Evolutionary conservation across 805 yeast species (phyloP).

Genomic region (Wickerhamiella slavikovae): DNA sequence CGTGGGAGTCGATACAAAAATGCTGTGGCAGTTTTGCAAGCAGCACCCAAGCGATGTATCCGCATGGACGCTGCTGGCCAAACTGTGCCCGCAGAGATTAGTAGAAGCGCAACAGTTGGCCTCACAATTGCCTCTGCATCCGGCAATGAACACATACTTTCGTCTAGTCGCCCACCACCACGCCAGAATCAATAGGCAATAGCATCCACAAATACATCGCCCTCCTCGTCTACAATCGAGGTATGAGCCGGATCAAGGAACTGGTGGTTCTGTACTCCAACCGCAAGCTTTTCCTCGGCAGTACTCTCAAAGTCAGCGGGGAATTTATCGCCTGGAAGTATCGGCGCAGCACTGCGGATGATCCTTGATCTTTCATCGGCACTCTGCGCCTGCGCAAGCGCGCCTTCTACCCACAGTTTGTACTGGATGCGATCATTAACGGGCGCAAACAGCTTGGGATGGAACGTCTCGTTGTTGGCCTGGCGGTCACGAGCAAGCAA

Average conservation of each 20-base stretch:
- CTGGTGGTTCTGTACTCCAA: neutral
- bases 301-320: conserved; percentile 36
- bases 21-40: conserved; percentile 7
- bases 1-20: conserved; percentile 6
- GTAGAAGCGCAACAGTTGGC: conserved; percentile 3
- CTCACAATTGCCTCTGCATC: conserved; percentile 6
- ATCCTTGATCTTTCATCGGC: conserved; percentile 34
- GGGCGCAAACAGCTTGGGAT: conserved; percentile 54
- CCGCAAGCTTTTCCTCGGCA: neutral
- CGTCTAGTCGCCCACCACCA: neutral
- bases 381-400: conserved; percentile 28
- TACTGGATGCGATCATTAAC: conserved; percentile 33
- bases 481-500: conserved; percentile 44
- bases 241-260: too few relatives aligned
- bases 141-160: conserved; percentile 6
- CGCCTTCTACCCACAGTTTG: conserved; percentile 34
- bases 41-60: conserved; percentile 16
- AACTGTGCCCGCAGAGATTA: conserved; percentile 2
- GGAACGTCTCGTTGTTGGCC: conserved; percentile 54
- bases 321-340: conserved; percentile 62
- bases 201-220: conserved; percentile 11
- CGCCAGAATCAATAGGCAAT: too few relatives aligned
- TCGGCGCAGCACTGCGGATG: conserved; percentile 49
- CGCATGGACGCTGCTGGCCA: conserved; percentile 15
- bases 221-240: conserved; percentile 3